phyloP scores from a whole-genome alignment of 129 eudicot species.

The Lactuca sativa region DNA sequence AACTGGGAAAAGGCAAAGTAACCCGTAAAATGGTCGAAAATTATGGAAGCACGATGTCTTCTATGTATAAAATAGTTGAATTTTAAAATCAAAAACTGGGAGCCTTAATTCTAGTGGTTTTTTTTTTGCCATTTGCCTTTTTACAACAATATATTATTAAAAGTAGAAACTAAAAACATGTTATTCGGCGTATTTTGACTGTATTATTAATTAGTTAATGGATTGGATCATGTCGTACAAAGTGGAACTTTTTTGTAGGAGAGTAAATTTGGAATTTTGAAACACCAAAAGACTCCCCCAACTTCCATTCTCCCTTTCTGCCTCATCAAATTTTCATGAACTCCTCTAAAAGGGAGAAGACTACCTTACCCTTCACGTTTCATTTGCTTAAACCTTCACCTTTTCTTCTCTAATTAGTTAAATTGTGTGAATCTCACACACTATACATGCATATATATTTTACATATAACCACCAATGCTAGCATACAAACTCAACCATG shows the following conservation, averaged over 20 bases:
- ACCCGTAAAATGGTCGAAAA: too few species aligned
- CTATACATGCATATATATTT: conserved; percentile 11
- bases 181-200: too few species aligned
- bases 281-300: conserved; percentile 39
- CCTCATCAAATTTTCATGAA: conserved; percentile 39
- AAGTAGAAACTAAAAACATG: too few species aligned
- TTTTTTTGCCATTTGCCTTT: too few species aligned
- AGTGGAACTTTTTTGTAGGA: neutral
- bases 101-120: too few species aligned
- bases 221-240: too few species aligned
- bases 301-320: conserved; percentile 28
- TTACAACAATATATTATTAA: too few species aligned
- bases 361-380: conserved; percentile 39
- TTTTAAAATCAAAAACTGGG: too few species aligned
- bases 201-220: too few species aligned
- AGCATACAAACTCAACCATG: conserved; percentile 29
- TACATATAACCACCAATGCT: conserved; percentile 16
- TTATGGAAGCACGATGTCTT: too few species aligned
- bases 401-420: conserved; percentile 18
- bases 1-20: too few species aligned
- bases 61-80: too few species aligned
- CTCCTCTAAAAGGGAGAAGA: conserved; percentile 26
- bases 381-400: conserved; percentile 37
- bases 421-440: conserved; percentile 23
- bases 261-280: conserved; percentile 23